phyloP scores from a whole-genome alignment of 2,329 filamentous ascomycete species.

The Pseudophaeomoniella oleicola region DNA sequence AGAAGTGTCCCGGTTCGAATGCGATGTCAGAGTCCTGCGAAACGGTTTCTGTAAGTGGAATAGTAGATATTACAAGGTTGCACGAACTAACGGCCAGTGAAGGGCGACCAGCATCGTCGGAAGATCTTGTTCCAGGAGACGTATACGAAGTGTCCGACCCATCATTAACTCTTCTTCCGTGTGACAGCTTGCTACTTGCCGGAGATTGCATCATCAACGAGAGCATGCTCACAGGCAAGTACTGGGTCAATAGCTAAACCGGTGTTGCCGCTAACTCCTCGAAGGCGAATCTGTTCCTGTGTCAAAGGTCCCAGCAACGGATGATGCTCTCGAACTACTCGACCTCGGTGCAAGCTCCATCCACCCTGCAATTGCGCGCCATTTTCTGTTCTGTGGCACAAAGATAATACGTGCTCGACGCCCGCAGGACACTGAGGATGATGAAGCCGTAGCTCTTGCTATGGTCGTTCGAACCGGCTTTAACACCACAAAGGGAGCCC shows the following conservation, averaged over 20 bases:
- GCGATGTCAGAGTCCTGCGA: constrained; percentile 80
- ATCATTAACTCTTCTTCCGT: constrained; percentile 72
- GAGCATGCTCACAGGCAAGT: constrained; percentile 76
- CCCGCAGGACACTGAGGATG: constrained; percentile 71
- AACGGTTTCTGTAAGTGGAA: constrained; percentile 81
- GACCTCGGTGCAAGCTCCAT: constrained; percentile 71
- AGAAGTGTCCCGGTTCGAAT: constrained; percentile 89
- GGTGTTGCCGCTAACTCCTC: constrained; percentile 11
- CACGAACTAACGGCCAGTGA: constrained; percentile 1
- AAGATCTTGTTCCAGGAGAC: constrained; percentile 85
- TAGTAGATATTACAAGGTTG: too few species aligned
- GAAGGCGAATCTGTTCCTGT: constrained; percentile 87
- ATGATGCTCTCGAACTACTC: constrained; percentile 62
- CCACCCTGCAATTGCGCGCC: constrained; percentile 66
- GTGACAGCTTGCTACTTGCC: constrained; percentile 77
- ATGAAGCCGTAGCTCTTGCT: constrained; percentile 80
- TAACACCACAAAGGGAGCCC: constrained; percentile 89
- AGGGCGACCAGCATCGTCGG: constrained; percentile 74
- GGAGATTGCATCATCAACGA: constrained; percentile 98
- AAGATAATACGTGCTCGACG: constrained; percentile 84
- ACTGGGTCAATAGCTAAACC: neutral
- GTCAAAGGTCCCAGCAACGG: constrained; percentile 72
- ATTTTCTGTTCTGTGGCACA: constrained; percentile 89
- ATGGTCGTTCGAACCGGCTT: constrained; percentile 91
- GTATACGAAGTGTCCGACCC: constrained; percentile 96